Evolutionary conservation across 164 flowering plant genomes (phyloP), one percentile per base, ranked within the genome.

Genomic region (Hamamelis virginiana): DNA sequence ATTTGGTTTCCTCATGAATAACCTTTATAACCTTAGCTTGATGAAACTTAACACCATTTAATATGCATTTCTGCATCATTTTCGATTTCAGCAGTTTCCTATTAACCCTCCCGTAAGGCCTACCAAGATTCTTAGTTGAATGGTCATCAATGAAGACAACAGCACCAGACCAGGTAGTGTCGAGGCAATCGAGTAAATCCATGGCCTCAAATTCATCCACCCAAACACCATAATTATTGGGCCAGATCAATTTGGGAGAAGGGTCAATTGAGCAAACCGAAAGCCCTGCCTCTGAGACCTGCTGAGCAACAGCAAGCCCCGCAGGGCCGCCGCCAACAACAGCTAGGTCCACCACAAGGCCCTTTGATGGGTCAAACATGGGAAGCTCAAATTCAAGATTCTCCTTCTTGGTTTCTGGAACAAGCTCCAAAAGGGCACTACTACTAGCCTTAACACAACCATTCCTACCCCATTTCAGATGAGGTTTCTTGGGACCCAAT

Each of bases 201-300:
- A 91, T 86, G 72, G 95, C 92, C 80, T 91, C 97, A 74, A 93
- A 93, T 69, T 93, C 98, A 77, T 93, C 98, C 61, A 93, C 94
- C 98, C 98, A 93, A 47, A 93, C 98, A 50, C 98, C 98, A 67
- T 93, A 93, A 66, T 91, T 93, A 59, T 93, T 93, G 6, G 98
- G 97, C 95, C 95, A 93, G 56, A 91, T 84, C 79, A 91, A 71
- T 59, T 80, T 85, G 6, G 98, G 98, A 51, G 76, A 91, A 0
- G 98, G 98, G 66, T 93, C 98, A 26, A 91, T 87, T 1, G 87
- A 82, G 72, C 97, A 91, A 60, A 93, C 98, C 0, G 95, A 83
- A 22, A 91, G 94, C 47, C 98, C 98, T 0, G 97, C 91, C 69
- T 84, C 88, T 0, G 98, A 93, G 27, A 90, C 98, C 70, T 85